These are phyloP conservation scores for Heterobasidion parviporum DNA, from an alignment of 1,284 basidiomycete species.

Conservation along the genomic window DNA sequence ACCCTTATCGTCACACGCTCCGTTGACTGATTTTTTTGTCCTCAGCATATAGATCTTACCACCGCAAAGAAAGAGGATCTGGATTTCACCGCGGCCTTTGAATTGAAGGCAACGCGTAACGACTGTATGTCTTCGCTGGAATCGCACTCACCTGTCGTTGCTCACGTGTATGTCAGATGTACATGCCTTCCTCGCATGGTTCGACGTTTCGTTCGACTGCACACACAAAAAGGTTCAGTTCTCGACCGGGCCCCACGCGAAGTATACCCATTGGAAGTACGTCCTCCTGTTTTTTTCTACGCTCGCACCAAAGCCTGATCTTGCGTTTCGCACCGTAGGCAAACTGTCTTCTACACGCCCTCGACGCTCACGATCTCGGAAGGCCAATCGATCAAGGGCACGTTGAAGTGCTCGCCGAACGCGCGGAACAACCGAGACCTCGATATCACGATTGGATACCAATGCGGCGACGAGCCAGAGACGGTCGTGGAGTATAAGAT, in stretches of 20 bases:
- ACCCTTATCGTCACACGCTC: neutral
- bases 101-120: conserved; percentile 78
- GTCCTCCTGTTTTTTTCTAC: conserved; percentile 21
- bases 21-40: neutral
- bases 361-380: conserved; percentile 58
- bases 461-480: conserved; percentile 28
- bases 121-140: conserved; percentile 62
- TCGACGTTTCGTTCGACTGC: conserved; percentile 94
- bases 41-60: conserved; percentile 80
- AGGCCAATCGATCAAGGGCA: conserved; percentile 68
- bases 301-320: neutral
- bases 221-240: conserved; percentile 96
- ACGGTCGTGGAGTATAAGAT: conserved; percentile 63
- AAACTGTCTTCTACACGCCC: conserved; percentile 96
- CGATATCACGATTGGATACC: conserved; percentile 80
- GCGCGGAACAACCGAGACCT: conserved; percentile 87
- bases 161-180: conserved; percentile 50
- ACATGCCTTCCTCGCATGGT: conserved; percentile 99
- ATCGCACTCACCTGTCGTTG: conserved; percentile 4
- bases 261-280: conserved; percentile 96
- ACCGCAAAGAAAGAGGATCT: conserved; percentile 96
- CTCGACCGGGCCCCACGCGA: conserved; percentile 92
- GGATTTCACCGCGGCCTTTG: conserved; percentile 77
- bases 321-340: conserved; percentile 32
- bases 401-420: conserved; percentile 78